phyloP scores from a whole-genome alignment of 1,284 basidiomycete species.

The Bondarzewia mesenterica region DNA sequence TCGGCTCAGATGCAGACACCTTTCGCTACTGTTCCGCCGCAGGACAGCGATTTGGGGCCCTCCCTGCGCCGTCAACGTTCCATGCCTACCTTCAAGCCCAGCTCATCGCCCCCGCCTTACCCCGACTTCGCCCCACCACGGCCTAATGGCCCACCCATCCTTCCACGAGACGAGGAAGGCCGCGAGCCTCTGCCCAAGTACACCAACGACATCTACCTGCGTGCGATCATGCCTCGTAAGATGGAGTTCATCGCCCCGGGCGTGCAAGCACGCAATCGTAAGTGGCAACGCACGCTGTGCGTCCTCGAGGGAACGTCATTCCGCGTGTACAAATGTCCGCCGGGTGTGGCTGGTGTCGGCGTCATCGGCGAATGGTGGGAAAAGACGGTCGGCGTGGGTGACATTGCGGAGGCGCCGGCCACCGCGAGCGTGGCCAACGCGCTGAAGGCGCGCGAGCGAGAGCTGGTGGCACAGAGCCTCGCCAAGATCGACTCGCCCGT shows the following conservation, averaged over 20 bases:
- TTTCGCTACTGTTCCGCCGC: slow-evolving; percentile 3
- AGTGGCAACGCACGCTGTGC: slow-evolving; percentile 86
- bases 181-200: slow-evolving; percentile 78
- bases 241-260: slow-evolving; percentile 89
- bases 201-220: slow-evolving; percentile 77
- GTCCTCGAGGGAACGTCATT: slow-evolving; percentile 91
- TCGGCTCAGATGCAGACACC: neutral
- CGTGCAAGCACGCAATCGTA: slow-evolving; percentile 81
- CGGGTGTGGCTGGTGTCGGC: slow-evolving; percentile 37
- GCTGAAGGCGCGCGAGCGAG: slow-evolving; percentile 14
- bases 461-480: slow-evolving; percentile 11
- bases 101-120: slow-evolving; percentile 44
- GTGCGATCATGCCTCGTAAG: slow-evolving; percentile 85
- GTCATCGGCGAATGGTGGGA: slow-evolving; percentile 70
- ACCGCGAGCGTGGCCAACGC: slow-evolving; percentile 16
- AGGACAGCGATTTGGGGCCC: slow-evolving; percentile 14
- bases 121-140: slow-evolving; percentile 20
- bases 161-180: slow-evolving; percentile 62
- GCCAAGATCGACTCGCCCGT: slow-evolving; percentile 13
- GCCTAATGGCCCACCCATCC: slow-evolving; percentile 27
- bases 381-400: slow-evolving; percentile 59
- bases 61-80: slow-evolving; percentile 40
- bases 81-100: slow-evolving; percentile 45
- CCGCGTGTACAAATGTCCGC: slow-evolving; percentile 70
- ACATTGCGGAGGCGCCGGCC: slow-evolving; percentile 27